Evolutionary conservation across 768 basidiomycete species (phyloP).

Genomic region (Nidularia pulvinata): DNA sequence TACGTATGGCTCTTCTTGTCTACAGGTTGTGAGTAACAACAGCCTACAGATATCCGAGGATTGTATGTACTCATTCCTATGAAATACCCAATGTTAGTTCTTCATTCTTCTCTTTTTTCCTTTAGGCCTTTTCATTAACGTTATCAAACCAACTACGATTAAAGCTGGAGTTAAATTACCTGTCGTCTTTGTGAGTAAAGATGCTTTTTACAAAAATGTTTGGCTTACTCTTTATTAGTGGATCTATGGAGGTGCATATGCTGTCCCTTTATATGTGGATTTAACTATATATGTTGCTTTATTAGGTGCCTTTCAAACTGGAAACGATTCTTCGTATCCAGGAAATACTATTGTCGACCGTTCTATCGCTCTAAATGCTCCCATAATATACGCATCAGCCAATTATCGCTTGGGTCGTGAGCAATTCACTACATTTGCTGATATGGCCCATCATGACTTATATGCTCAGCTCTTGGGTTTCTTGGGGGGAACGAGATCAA

Average conservation of each 20-base stretch:
- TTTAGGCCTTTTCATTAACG: slow-evolving; percentile 11
- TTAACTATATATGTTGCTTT: neutral
- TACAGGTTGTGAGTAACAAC: neutral
- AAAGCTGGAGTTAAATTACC: slow-evolving; percentile 5
- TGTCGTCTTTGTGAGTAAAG: slow-evolving; percentile 8
- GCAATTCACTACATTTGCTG: slow-evolving; percentile 8
- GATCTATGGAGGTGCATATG: slow-evolving; percentile 10
- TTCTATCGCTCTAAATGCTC: slow-evolving; percentile 9
- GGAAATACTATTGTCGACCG: slow-evolving; percentile 8
- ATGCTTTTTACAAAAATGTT: neutral
- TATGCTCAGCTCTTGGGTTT: slow-evolving; percentile 30
- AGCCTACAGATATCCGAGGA: neutral
- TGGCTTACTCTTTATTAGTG: slow-evolving; percentile 1
- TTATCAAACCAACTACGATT: slow-evolving; percentile 3
- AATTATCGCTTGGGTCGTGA: slow-evolving; percentile 30
- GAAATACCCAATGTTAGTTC: neutral
- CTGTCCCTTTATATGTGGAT: neutral
- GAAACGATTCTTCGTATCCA: neutral
- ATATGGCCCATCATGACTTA: neutral
- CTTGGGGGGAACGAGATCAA: slow-evolving; percentile 33
- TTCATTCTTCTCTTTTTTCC: neutral
- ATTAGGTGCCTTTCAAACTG: neutral
- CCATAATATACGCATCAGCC: slow-evolving; percentile 15
- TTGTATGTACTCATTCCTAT: neutral
- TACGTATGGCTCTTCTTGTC: neutral